A percentile compares a stretch with the other conserved stretches of the same genome.
Evolutionary conservation across 192 early-diverging fungal species (phyloP).

Genomic region (Mortierella antarctica): DNA sequence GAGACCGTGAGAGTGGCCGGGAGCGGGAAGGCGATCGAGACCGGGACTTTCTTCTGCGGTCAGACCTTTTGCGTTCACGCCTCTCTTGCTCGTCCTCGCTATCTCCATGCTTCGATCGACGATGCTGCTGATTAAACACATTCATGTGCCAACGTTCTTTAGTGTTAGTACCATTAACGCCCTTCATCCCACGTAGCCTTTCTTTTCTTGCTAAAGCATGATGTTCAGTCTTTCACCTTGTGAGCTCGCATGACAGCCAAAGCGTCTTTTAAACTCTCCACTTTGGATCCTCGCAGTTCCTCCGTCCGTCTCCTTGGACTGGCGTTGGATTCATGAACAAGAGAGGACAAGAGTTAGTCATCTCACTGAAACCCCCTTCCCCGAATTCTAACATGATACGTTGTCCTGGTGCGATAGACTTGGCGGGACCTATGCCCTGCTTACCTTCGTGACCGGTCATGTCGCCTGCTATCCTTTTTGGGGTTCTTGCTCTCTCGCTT

Average conservation of each 20-base stretch:
- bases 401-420: no score
- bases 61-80: slow-evolving; percentile 7
- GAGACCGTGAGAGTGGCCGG: neutral
- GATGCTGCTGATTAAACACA: slow-evolving; percentile 5
- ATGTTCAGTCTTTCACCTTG: slow-evolving; percentile 22
- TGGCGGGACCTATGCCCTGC: neutral
- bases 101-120: neutral
- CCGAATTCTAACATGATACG: no score
- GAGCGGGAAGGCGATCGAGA: slow-evolving; percentile 7
- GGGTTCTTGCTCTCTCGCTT: slow-evolving; percentile 20
- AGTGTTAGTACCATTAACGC: neutral
- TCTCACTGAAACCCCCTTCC: no score
- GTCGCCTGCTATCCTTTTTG: slow-evolving; percentile 22
- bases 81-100: slow-evolving; percentile 8
- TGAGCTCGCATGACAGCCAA: slow-evolving; percentile 44
- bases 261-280: slow-evolving; percentile 50
- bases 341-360: no score
- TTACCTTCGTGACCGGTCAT: slow-evolving; percentile 34
- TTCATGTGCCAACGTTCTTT: neutral
- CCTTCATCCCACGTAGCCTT: neutral
- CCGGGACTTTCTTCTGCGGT: slow-evolving; percentile 5
- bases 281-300: slow-evolving; percentile 12
- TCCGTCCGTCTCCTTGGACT: slow-evolving; percentile 44
- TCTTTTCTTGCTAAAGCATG: neutral
- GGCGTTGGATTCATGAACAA: neutral